phyloP scores from a whole-genome alignment of 352 stramenopile species.

The Phytopythium montanum region DNA sequence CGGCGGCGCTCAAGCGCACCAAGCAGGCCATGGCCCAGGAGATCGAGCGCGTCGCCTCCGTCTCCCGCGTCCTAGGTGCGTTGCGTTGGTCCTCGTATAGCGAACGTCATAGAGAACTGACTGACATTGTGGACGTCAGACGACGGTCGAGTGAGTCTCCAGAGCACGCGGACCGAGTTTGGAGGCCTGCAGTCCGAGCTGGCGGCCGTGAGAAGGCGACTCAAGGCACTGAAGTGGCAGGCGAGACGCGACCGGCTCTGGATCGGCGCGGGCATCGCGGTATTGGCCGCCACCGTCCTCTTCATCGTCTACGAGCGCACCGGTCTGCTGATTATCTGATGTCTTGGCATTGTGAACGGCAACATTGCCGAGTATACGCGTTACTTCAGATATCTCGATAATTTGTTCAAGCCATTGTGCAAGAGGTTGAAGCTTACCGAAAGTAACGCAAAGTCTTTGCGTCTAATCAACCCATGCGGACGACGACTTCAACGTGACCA shows the following conservation, averaged over 20 bases:
- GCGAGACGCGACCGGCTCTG: constrained; percentile 73
- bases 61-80: constrained; percentile 55
- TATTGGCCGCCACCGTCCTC: constrained; percentile 60
- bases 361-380: not conserved
- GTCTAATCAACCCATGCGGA: not conserved
- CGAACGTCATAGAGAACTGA: not conserved
- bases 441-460: not conserved
- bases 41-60: constrained; percentile 59
- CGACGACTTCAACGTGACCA: not conserved
- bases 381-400: too few species aligned
- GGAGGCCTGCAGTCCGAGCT: constrained; percentile 55
- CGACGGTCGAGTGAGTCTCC: constrained; percentile 50
- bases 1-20: constrained; percentile 59
- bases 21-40: constrained; percentile 68
- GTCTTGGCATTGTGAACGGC: too few species aligned
- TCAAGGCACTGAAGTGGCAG: constrained; percentile 73
- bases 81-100: not conserved
- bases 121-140: constrained; percentile 14
- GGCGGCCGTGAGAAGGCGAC: constrained; percentile 41
- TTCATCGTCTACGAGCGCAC: constrained; percentile 80
- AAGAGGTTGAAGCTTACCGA: not conserved
- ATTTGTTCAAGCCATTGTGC: too few species aligned
- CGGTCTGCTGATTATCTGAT: constrained; percentile 59
- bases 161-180: constrained; percentile 63
- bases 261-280: constrained; percentile 59